Conservation (phyloP, 1,284 basidiomycete species). For the Papiliotrema terrestris region DNA sequence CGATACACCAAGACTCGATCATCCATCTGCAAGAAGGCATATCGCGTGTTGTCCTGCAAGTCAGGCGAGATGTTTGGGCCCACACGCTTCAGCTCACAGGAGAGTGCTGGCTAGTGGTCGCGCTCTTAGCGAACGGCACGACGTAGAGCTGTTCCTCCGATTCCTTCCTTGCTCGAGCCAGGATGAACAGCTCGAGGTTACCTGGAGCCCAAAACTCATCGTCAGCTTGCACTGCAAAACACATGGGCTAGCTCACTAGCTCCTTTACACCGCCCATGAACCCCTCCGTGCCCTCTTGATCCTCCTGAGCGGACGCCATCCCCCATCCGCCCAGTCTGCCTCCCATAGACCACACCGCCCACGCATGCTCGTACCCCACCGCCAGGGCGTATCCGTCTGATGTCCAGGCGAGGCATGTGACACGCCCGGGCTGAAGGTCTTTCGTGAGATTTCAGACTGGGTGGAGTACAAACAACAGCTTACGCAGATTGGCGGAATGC, state of each 20-base stretch:
- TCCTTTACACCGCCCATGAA: conserved; percentile 70
- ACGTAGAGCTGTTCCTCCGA: conserved; percentile 69
- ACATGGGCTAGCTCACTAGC: conserved; percentile 32
- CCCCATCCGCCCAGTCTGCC: conserved; percentile 67
- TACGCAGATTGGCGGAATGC: conserved; percentile 40
- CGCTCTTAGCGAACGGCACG: conserved; percentile 91
- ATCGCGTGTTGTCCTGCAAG: conserved; percentile 53
- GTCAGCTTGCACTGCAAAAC: conserved; percentile 1
- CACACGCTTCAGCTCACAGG: conserved; percentile 57
- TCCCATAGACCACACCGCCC: conserved; percentile 87
- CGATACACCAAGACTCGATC: conserved; percentile 93
- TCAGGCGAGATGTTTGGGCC: not conserved
- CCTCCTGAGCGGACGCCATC: conserved; percentile 53
- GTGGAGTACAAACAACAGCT: conserved; percentile 1
- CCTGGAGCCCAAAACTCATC: conserved; percentile 83
- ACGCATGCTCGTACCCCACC: conserved; percentile 86
- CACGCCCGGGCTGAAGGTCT: conserved; percentile 59
- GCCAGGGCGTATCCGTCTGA: conserved; percentile 96
- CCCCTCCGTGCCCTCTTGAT: conserved; percentile 56
- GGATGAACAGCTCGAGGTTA: conserved; percentile 77
- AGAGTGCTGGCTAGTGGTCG: conserved; percentile 84
- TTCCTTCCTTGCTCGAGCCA: conserved; percentile 38
- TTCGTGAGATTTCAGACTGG: conserved; percentile 21
- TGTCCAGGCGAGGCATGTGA: conserved; percentile 79
- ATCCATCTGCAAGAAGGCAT: conserved; percentile 93